These are phyloP conservation scores for Dorcoceras hygrometricum DNA, from an alignment of 257 asterid species.

Conservation along the genomic window DNA sequence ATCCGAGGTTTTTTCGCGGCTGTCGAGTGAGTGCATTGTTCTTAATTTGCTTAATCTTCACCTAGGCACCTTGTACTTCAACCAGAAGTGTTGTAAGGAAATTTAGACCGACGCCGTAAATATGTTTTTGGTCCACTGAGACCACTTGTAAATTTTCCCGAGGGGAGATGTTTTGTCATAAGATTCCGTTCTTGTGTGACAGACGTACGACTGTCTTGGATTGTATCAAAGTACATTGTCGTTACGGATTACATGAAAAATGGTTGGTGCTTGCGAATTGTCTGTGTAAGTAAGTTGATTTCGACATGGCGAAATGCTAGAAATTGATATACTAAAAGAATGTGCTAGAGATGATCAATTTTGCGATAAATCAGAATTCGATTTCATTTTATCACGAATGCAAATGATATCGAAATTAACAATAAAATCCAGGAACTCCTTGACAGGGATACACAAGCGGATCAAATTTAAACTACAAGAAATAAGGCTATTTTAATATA, in stretches of 20 bases:
- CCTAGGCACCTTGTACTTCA: constrained; percentile 41
- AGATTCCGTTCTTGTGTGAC: constrained; percentile 7
- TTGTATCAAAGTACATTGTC: neutral
- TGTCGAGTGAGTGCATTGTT: constrained; percentile 23
- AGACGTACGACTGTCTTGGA: neutral
- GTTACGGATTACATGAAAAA: neutral
- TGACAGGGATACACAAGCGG: too few relatives aligned
- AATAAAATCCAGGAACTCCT: too few relatives aligned
- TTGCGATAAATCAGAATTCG: too few relatives aligned
- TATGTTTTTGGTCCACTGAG: constrained; percentile 41
- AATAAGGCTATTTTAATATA: too few relatives aligned
- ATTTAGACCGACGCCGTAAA: constrained; percentile 17
- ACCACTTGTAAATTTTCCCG: constrained; percentile 21
- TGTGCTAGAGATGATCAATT: too few relatives aligned
- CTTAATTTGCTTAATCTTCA: constrained; percentile 26
- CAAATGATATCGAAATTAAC: too few relatives aligned
- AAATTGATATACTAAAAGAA: too few relatives aligned
- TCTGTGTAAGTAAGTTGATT: too few relatives aligned
- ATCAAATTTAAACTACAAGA: too few relatives aligned
- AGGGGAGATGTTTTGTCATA: neutral
- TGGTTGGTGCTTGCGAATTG: neutral
- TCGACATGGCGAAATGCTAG: too few relatives aligned
- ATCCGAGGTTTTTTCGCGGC: constrained; percentile 24
- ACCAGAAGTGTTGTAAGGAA: constrained; percentile 28
- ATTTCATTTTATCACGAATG: too few relatives aligned